Evolutionary conservation across 2,329 filamentous ascomycete species (phyloP).

Genomic region (Neonectria coccinea): DNA sequence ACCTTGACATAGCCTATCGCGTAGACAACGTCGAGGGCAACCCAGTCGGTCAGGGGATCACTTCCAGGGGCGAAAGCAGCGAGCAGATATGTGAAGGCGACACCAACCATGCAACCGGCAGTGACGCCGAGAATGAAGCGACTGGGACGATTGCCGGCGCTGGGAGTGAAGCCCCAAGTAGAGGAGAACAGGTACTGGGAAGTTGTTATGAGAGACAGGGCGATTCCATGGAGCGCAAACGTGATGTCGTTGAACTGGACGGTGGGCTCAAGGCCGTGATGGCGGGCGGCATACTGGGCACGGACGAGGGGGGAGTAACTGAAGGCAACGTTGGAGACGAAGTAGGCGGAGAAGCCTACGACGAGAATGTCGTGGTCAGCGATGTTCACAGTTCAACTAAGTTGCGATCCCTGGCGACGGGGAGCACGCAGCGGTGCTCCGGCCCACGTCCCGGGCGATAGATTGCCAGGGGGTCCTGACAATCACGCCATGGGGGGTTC

Average conservation of each 20-base stretch:
- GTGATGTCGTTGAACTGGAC: constrained; percentile 91
- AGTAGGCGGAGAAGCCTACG: constrained; percentile 78
- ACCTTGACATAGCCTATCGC: constrained; percentile 90
- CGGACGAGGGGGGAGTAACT: constrained; percentile 84
- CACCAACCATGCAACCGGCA: constrained; percentile 73
- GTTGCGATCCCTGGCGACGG: constrained; percentile 22
- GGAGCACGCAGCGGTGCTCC: constrained; percentile 28
- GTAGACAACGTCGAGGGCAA: constrained; percentile 72
- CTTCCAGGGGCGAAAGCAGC: constrained; percentile 54
- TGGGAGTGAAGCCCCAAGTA: constrained; percentile 81
- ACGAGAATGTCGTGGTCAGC: constrained; percentile 32
- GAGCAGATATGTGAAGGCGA: constrained; percentile 63
- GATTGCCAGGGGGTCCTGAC: constrained; percentile 28
- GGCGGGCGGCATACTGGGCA: constrained; percentile 83
- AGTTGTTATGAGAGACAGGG: constrained; percentile 78
- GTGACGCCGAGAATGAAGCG: constrained; percentile 76
- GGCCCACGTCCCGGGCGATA: constrained; percentile 24
- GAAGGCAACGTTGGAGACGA: constrained; percentile 79
- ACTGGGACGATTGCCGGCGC: constrained; percentile 65
- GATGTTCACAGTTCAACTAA: constrained; percentile 3
- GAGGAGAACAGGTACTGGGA: constrained; percentile 78
- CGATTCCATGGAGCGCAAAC: constrained; percentile 84
- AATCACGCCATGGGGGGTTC: constrained; percentile 33
- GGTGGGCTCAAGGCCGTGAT: constrained; percentile 81
- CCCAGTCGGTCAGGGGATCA: constrained; percentile 63